Evolutionary conservation across 2,329 filamentous ascomycete genomes (phyloP), one percentile per base, ranked within the genome.

Genomic region (Simplicillium aogashimaense): DNA sequence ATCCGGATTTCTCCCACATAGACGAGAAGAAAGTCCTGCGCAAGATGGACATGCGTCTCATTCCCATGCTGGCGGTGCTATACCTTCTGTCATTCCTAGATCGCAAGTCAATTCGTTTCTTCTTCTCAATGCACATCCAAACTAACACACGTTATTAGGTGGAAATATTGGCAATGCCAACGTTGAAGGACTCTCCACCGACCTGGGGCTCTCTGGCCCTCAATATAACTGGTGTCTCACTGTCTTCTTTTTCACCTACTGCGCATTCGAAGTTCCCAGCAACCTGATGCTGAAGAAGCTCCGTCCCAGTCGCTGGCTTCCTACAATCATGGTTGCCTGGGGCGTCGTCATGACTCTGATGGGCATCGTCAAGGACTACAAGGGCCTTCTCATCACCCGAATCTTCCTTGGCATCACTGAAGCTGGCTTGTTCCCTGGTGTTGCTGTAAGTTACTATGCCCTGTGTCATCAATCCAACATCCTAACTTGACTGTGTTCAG

Each of bases 181-280:
- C 56, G 80, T 84, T 38, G 70, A 72, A 48, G 70, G 69, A 2
- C 59, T 41, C 12, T 38, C 29, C 28, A 32, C 31, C 37, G 29
- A 38, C 15, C 37, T 38, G 6, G 17, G 31, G 7, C 37, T 38
- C 37, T 31, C 13, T 15, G 37, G 31, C 25, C 29, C 16, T n/a
- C 14, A 38, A 54, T 92, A 88, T 60, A 89, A 88, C 58, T 69
- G 76, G 51, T 72, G 77, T 37, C 66, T 83, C 6, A 70, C 69
- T 4, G 75, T 87, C 45, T 92, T 94, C 66, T 92, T 90, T 67
- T 76, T 90, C 46, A 58, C 81, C 2, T 94, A 92, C 54, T 70
- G 82, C 2, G 67, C 82, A 15, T 86, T 86, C 47, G 85, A 90
- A 53, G 75, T 82, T 0, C 65, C 84, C 14, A 86, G 81, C 40